Percentiles rank a stretch among this genome's conserved stretches.
Evolutionary conservation across 768 basidiomycete species (phyloP).

Genomic region (Termitomyces sp.): DNA sequence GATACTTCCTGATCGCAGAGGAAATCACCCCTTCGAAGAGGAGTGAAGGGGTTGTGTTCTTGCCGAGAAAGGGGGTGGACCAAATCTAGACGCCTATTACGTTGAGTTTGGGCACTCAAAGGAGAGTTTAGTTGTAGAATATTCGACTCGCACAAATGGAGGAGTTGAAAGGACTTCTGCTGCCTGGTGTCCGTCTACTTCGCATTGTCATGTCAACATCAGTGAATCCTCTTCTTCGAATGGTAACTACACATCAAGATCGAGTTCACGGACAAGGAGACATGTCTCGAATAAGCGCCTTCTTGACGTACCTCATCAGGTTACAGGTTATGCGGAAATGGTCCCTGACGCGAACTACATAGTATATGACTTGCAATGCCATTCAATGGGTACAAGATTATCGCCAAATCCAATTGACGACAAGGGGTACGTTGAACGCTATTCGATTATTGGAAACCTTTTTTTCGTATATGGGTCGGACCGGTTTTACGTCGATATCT

Average conservation of each 20-base stretch:
- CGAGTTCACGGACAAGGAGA: background rate
- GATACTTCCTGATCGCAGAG: constrained; percentile 16
- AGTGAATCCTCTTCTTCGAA: constrained; percentile 4
- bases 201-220: constrained; percentile 12
- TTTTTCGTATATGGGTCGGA: background rate
- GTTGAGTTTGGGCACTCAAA: constrained; percentile 9
- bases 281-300: constrained; percentile 5
- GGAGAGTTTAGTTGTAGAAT: constrained; percentile 4
- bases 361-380: background rate
- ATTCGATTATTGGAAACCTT: background rate
- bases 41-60: constrained; percentile 8
- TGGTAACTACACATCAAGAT: constrained; percentile 8
- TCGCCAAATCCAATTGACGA: background rate
- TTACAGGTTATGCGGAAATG: constrained; percentile 1
- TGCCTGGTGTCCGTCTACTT: constrained; percentile 5
- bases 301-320: constrained; percentile 12
- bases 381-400: background rate
- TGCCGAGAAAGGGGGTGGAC: constrained; percentile 15
- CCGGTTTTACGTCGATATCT: background rate
- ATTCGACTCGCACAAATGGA: constrained; percentile 14
- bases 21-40: constrained; percentile 12
- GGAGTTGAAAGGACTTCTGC: constrained; percentile 8
- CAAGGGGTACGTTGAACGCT: background rate
- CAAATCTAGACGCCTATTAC: constrained; percentile 20
- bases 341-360: constrained; percentile 6